Evolutionary conservation across 192 early-diverging fungal genomes (phyloP), one percentile per base, ranked within the genome.

Genomic region (Rhizoclosmatium globosum): DNA sequence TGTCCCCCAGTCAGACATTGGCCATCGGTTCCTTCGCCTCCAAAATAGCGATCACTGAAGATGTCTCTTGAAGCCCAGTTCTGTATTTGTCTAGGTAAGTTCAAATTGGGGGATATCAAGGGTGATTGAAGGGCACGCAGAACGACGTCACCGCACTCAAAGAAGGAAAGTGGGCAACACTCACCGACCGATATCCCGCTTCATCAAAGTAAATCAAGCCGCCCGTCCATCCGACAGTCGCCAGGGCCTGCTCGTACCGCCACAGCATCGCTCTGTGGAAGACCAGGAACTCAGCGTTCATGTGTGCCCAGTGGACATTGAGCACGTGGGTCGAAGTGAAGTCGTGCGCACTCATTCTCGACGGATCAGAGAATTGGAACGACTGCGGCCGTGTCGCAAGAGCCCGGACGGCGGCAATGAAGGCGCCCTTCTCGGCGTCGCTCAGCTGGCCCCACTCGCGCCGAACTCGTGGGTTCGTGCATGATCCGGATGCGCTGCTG

Each of bases 251-350:
- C 60, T 75, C 73, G 23, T 41, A 75, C 4, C 43, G n/a, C 42
- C 56, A 53, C 39, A 75, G 31, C 73, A 75, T 75, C n/a, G 41
- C 73, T 3, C 73, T 11, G 73, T 75, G 73, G 59, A 60, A 75
- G 60, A 64, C 59, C 19, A 19, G 42, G 38, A 75, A 75, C 41
- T 64, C 23, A 38, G 73, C 73, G 60, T 64, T 64, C 19, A 57
- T 59, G 47, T 75, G 73, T 38, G 73, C 73, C 61, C 61, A 64
- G 61, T 64, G 61, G n/a, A 21, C 61, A 23, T 64, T 64, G n/a
- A 7, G 31, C 15, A 57, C 71, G n/a, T 75, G 46, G 53, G 73
- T 75, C 15, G 60, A 4, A 3, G 59, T 57, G 58, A 75, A 75
- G 47, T 75, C 73, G 4, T 44, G 64, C 11, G 47, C 15, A 17